Conservation (phyloP, 306 rosid genomes). For the Medicago lupulina region DNA sequence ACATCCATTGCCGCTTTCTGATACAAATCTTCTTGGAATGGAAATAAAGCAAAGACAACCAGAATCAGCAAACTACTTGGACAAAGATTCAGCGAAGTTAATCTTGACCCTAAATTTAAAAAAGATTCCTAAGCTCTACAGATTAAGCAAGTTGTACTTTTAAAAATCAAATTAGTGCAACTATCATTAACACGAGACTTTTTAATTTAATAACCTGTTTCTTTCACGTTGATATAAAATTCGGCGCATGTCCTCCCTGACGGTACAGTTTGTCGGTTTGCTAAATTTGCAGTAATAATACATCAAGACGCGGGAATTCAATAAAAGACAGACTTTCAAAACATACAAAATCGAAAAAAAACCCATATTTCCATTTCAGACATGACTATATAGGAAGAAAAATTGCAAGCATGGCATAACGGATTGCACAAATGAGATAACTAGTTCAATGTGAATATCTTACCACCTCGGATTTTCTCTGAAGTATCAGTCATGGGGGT, state of each 20-base stretch:
- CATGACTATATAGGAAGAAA: neutral
- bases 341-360: constrained; percentile 3
- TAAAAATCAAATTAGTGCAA: constrained; percentile 12
- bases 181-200: constrained; percentile 11
- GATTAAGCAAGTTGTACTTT: neutral
- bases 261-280: neutral
- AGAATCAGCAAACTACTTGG: too few relatives aligned
- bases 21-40: neutral
- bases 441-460: constrained; percentile 28
- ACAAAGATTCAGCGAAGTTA: too few relatives aligned
- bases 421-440: constrained; percentile 8
- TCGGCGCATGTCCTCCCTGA: neutral
- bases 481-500: neutral
- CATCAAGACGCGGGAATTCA: neutral
- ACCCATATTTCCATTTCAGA: constrained; percentile 2
- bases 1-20: constrained; percentile 32
- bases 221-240: neutral
- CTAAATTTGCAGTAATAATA: neutral
- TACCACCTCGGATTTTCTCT: constrained; percentile 28
- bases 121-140: neutral
- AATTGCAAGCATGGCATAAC: neutral
- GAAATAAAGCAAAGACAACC: too few relatives aligned
- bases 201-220: neutral
- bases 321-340: neutral
- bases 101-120: too few relatives aligned